phyloP scores from a whole-genome alignment of 352 stramenopile species.

The Pilasporangium apinafurcum region DNA sequence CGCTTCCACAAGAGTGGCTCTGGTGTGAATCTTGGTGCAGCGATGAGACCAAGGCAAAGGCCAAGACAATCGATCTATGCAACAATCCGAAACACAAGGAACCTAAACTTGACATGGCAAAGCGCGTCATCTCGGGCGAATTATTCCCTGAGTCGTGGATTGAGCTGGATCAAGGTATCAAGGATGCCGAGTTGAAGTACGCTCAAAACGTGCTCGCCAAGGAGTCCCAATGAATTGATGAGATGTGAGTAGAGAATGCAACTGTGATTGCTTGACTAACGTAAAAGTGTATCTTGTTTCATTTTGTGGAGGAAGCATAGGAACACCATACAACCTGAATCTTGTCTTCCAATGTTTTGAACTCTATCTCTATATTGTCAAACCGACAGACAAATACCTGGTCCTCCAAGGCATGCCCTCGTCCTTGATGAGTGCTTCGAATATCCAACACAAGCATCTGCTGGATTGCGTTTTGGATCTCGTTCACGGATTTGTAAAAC shows the following conservation, averaged over 20 bases:
- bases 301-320: conserved; percentile 18
- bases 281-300: background rate
- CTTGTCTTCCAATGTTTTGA: conserved; percentile 58
- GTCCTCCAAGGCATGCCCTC: conserved; percentile 37
- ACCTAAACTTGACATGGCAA: conserved; percentile 99
- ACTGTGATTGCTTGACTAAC: background rate
- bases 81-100: conserved; percentile 99
- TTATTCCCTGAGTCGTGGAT: conserved; percentile 98
- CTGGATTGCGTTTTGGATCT: conserved; percentile 56
- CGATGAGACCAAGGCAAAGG: conserved; percentile 94
- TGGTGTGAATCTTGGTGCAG: conserved; percentile 99
- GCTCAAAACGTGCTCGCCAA: background rate
- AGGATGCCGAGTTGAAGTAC: conserved; percentile 45
- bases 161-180: conserved; percentile 97
- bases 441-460: conserved; percentile 84
- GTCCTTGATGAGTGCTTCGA: conserved; percentile 72
- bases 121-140: conserved; percentile 95
- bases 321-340: conserved; percentile 59
- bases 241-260: background rate
- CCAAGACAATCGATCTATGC: conserved; percentile 99
- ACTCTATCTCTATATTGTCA: conserved; percentile 69
- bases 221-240: background rate
- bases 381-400: conserved; percentile 73
- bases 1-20: conserved; percentile 97
- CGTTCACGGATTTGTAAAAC: conserved; percentile 56